Evolutionary conservation across 108 stramenopile genomes (phyloP).

Genomic region (Skeletonema costatum): DNA sequence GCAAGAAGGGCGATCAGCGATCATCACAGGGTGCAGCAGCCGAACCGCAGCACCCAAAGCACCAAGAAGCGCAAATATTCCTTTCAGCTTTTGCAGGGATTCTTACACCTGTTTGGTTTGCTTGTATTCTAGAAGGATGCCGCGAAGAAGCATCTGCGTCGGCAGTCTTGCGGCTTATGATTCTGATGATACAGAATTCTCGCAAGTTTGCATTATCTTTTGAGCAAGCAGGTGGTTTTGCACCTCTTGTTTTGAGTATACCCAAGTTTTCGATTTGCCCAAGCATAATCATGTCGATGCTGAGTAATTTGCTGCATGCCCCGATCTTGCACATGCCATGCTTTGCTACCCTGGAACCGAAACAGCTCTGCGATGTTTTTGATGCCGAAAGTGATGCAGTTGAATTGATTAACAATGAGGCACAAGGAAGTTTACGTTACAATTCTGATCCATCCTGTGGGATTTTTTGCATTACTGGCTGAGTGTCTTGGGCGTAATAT

Average conservation of each 20-base stretch:
- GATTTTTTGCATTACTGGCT: constrained; percentile 81
- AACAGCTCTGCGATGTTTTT: constrained; percentile 80
- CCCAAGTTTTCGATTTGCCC: constrained; percentile 88
- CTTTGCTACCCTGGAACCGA: constrained; percentile 71
- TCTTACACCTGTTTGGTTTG: constrained; percentile 91
- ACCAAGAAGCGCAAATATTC: constrained; percentile 85
- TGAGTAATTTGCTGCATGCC: constrained; percentile 81
- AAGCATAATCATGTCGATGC: constrained; percentile 76
- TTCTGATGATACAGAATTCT: constrained; percentile 85
- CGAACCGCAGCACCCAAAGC: constrained; percentile 74
- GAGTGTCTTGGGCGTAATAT: constrained; percentile 90
- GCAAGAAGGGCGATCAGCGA: constrained; percentile 32
- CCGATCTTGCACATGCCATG: constrained; percentile 80
- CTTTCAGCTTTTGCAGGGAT: constrained; percentile 86
- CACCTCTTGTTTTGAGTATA: constrained; percentile 81
- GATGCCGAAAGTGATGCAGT: constrained; percentile 68
- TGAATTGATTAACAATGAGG: constrained; percentile 38
- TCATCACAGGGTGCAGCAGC: constrained; percentile 9
- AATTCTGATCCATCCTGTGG: constrained; percentile 74
- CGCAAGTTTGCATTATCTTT: constrained; percentile 73
- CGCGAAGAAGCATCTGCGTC: constrained; percentile 86
- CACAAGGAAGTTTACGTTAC: constrained; percentile 23
- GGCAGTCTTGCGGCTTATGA: constrained; percentile 84
- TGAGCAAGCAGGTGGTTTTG: constrained; percentile 83
- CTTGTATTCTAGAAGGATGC: constrained; percentile 86